These are phyloP conservation scores for Zygoascus flipseniorum DNA, from an alignment of 805 yeast genomes.

Conservation along the genomic window DNA sequence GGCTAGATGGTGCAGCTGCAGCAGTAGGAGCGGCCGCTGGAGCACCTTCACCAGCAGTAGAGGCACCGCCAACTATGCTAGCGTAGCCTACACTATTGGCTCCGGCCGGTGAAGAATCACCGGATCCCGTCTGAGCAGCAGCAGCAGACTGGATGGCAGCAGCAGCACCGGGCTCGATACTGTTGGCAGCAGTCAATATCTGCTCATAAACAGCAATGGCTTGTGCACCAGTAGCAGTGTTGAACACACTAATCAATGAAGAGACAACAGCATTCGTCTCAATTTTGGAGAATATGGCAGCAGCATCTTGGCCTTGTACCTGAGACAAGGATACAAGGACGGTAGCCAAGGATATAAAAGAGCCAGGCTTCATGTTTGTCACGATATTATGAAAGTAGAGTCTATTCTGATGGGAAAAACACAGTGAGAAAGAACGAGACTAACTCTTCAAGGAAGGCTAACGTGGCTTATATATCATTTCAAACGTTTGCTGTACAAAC, in stretches of 20 bases:
- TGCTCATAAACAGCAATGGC: slow-evolving; percentile 6
- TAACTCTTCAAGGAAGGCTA: neutral
- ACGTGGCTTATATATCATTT: neutral
- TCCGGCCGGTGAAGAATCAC: slow-evolving; percentile 24
- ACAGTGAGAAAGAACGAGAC: neutral
- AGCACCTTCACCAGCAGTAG: slow-evolving; percentile 6
- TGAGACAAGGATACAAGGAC: neutral
- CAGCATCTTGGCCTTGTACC: neutral
- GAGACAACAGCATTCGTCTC: neutral
- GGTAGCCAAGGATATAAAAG: neutral
- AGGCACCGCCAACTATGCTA: neutral
- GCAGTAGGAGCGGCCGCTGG: neutral
- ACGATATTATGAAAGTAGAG: neutral
- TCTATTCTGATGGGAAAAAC: neutral
- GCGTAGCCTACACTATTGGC: slow-evolving; percentile 15
- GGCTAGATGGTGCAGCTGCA: neutral
- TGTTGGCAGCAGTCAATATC: slow-evolving; percentile 14
- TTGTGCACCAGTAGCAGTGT: slow-evolving; percentile 12
- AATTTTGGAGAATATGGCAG: neutral
- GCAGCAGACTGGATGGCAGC: slow-evolving; percentile 6
- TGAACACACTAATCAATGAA: slow-evolving; percentile 5
- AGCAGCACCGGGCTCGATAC: slow-evolving; percentile 14
- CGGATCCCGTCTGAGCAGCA: slow-evolving; percentile 19
- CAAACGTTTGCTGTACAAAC: neutral
- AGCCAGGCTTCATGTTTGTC: neutral